Conservation (phyloP, 1,284 basidiomycete species). For the Cryptococcus depauperatus region DNA sequence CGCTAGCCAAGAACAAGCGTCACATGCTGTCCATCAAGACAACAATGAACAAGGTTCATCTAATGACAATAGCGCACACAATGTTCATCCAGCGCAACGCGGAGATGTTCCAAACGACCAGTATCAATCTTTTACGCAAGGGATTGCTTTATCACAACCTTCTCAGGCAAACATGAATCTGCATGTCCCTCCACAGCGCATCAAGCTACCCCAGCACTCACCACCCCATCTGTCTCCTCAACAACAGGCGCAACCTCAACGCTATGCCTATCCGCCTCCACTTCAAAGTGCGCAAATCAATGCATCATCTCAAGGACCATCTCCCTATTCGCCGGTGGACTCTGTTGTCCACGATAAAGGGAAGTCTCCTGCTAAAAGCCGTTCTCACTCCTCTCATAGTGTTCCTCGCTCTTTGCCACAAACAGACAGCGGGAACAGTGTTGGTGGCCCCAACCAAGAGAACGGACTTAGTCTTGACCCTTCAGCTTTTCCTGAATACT, state of each 20-base stretch:
- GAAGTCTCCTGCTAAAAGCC: not conserved
- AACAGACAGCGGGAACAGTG: not conserved
- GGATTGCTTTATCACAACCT: slow-evolving; percentile 15
- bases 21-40: not conserved
- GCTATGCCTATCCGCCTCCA: slow-evolving; percentile 5
- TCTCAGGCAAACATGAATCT: slow-evolving; percentile 13
- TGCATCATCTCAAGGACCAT: slow-evolving; percentile 4
- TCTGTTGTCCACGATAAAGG: not conserved
- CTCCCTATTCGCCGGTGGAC: not conserved
- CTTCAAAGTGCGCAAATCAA: slow-evolving; percentile 6
- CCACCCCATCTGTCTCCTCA: slow-evolving; percentile 4
- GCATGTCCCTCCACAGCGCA: slow-evolving; percentile 13
- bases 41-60: not conserved
- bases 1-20: not conserved
- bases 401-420: not conserved
- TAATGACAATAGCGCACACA: slow-evolving; percentile 5
- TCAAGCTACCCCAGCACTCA: slow-evolving; percentile 3
- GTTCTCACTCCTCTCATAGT: not conserved
- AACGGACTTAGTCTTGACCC: slow-evolving; percentile 32
- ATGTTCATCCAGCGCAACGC: not conserved
- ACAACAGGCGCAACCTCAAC: slow-evolving; percentile 3
- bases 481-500: slow-evolving; percentile 33
- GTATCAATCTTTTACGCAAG: slow-evolving; percentile 20
- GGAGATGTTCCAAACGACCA: slow-evolving; percentile 5
- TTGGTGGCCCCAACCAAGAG: no score